Evolutionary conservation across 169 alveolate genomes (phyloP).

Genomic region (Eimeria necatrix): DNA sequence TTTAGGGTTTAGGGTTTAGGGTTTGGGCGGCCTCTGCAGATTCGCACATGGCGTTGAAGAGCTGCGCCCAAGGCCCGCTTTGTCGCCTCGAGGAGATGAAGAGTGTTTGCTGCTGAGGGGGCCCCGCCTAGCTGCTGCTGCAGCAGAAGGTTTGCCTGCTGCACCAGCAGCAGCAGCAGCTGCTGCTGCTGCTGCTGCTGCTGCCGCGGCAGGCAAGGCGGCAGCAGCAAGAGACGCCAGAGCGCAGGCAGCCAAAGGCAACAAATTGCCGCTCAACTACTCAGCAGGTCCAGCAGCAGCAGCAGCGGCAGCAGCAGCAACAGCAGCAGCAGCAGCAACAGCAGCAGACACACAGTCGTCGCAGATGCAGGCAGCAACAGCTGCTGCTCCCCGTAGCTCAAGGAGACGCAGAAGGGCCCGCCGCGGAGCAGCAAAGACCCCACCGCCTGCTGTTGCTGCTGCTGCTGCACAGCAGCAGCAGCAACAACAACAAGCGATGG

Average conservation of each 20-base stretch:
- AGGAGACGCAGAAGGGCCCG: slow-evolving; percentile 13
- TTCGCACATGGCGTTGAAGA: slow-evolving; percentile 66
- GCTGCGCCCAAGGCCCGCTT: slow-evolving; percentile 56
- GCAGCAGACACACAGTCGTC: background rate
- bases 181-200: background rate
- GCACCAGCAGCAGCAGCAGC: background rate
- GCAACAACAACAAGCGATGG: background rate
- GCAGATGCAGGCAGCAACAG: background rate
- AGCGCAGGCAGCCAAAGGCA: background rate
- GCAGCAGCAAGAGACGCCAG: background rate
- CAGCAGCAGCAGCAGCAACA: background rate
- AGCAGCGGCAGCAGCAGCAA: background rate
- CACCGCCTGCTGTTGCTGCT: background rate
- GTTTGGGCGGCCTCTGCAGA: too few species aligned
- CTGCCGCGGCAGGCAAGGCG: background rate
- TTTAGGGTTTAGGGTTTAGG: too few species aligned
- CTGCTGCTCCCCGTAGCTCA: background rate
- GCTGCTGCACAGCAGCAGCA: background rate
- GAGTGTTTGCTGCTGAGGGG: background rate
- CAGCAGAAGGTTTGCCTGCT: background rate
- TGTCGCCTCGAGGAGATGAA: slow-evolving; percentile 32
- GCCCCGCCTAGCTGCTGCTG: too few species aligned
- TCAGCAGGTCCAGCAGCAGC: background rate
- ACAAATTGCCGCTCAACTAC: background rate
- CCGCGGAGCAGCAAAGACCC: background rate